phyloP scores from a whole-genome alignment of 257 asterid genomes.

The Plantago ovata region DNA sequence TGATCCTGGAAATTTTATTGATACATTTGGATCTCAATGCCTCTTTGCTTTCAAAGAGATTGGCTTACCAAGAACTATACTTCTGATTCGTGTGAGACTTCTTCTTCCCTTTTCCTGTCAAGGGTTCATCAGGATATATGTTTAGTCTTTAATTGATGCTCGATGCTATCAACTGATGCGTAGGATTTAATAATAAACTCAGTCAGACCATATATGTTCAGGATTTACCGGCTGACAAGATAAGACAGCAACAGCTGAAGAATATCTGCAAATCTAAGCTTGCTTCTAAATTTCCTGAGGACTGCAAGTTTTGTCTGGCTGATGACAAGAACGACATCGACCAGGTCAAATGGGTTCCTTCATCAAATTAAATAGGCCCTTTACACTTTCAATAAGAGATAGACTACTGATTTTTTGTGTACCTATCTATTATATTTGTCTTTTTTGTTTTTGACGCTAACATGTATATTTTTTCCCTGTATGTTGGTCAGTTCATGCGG shows the following conservation, averaged over 20 bases:
- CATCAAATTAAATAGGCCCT: neutral
- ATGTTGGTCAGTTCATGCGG: conserved; percentile 60
- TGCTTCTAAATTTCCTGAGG: conserved; percentile 90
- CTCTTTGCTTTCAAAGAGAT: conserved; percentile 81
- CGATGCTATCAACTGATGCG: too few species aligned
- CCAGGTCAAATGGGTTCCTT: conserved; percentile 44
- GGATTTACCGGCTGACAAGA: conserved; percentile 73
- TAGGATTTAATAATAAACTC: too few species aligned
- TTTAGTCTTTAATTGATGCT: too few species aligned
- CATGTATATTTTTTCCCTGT: conserved; percentile 11
- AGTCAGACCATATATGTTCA: conserved; percentile 36
- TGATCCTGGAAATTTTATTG: conserved; percentile 42
- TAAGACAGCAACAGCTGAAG: conserved; percentile 61
- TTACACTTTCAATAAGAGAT: neutral
- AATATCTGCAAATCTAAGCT: conserved; percentile 58
- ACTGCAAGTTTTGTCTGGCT: conserved; percentile 82
- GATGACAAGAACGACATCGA: conserved; percentile 82
- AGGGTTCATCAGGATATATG: too few species aligned
- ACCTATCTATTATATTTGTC: conserved; percentile 1
- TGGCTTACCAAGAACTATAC: conserved; percentile 92
- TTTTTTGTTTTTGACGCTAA: neutral
- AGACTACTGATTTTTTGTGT: neutral
- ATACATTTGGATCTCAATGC: conserved; percentile 88
- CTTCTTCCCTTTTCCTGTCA: too few species aligned
- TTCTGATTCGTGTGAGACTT: conserved; percentile 75